A percentile compares a stretch with the other conserved stretches of the same genome.
Evolutionary conservation across 192 early-diverging fungal species (phyloP).

Genomic region (Phycomyces blakesleeanus): DNA sequence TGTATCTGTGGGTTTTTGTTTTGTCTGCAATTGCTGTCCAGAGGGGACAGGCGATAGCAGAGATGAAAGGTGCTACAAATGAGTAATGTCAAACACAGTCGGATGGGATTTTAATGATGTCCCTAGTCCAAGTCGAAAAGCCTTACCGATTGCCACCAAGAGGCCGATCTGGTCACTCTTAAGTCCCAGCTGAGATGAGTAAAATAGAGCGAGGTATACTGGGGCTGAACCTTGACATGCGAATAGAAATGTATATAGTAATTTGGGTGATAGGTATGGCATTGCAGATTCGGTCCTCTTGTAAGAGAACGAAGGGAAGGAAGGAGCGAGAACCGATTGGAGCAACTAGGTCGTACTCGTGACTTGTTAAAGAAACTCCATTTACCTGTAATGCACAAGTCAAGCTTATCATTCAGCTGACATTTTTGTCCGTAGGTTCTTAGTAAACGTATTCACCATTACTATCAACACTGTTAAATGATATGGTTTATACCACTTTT

Average conservation of each 20-base stretch:
- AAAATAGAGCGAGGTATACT: constrained; percentile 35
- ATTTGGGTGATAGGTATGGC: constrained; percentile 38
- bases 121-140: background rate
- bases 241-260: constrained; percentile 41
- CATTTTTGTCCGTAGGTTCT: no score
- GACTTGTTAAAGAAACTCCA: no score
- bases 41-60: constrained; percentile 43
- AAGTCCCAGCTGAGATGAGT: constrained; percentile 35
- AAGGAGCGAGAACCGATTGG: no score
- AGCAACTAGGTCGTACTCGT: no score
- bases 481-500: no score
- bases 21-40: constrained; percentile 44
- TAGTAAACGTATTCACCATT: no score
- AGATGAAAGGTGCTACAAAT: constrained; percentile 39
- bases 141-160: constrained; percentile 37
- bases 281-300: constrained; percentile 2
- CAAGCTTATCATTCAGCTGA: no score
- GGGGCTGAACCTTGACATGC: constrained; percentile 43
- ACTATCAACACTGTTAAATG: no score
- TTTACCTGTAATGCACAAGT: no score
- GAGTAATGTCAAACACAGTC: no score
- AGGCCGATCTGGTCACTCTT: constrained; percentile 42
- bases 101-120: no score
- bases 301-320: no score
- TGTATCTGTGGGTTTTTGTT: constrained; percentile 38